Conservation (phyloP, 2,329 filamentous ascomycete species). For the Scedosporium aurantiacum region DNA sequence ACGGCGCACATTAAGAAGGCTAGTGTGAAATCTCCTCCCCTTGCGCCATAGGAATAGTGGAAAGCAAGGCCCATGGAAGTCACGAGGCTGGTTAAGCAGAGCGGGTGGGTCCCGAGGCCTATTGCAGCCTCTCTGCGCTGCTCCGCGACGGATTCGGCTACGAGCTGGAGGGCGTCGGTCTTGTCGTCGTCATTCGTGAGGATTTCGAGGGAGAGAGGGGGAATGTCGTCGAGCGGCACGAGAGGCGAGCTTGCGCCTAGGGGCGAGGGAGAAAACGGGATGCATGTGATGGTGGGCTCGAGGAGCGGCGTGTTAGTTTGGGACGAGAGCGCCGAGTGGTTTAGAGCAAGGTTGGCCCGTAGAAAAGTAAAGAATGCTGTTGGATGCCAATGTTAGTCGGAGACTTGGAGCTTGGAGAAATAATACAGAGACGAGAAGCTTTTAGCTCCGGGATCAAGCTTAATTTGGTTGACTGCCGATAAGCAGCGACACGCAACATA, state of each 20-base stretch:
- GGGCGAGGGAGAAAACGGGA: conserved; percentile 22
- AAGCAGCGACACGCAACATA: not conserved
- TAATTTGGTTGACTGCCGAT: too few relatives aligned
- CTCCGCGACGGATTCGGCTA: conserved; percentile 74
- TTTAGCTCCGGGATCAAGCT: too few relatives aligned
- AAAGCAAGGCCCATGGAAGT: conserved; percentile 24
- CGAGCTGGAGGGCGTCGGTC: conserved; percentile 55
- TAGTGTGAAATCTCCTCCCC: conserved; percentile 58
- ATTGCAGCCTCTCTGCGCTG: conserved; percentile 60
- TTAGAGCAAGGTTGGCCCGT: conserved; percentile 66
- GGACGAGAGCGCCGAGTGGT: conserved; percentile 48
- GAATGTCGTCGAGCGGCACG: conserved; percentile 34
- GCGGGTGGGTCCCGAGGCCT: conserved; percentile 52
- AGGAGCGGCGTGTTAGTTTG: conserved; percentile 54
- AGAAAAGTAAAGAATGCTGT: conserved; percentile 76
- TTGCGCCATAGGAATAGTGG: conserved; percentile 32
- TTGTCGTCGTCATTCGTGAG: conserved; percentile 45
- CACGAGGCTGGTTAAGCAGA: conserved; percentile 34
- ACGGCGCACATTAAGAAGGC: conserved; percentile 53
- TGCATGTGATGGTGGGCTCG: conserved; percentile 28
- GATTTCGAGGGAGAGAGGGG: conserved; percentile 49
- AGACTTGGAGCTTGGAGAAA: conserved; percentile 3
- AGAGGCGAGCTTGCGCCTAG: conserved; percentile 28
- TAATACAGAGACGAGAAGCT: too few relatives aligned
- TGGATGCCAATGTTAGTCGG: conserved; percentile 10